A percentile compares a stretch with the other conserved stretches of the same genome.
Conservation (phyloP, 2,329 filamentous ascomycete species). For the Pseudocercospora cruenta region DNA sequence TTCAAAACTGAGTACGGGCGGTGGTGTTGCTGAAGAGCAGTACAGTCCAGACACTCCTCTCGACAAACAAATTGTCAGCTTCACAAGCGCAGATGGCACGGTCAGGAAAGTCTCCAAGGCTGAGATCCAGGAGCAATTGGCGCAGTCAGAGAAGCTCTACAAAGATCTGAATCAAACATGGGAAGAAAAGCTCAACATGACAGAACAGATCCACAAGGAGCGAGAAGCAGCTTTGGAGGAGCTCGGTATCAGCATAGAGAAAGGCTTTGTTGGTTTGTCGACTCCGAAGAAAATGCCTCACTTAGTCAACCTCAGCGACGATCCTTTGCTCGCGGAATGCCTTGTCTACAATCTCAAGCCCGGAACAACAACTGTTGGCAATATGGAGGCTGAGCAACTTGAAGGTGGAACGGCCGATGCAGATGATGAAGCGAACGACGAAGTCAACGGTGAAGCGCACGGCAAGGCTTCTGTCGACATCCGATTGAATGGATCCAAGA, state of each 20-base stretch:
- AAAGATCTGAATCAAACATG: conserved; percentile 97
- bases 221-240: conserved; percentile 93
- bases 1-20: conserved; percentile 70
- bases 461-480: conserved; percentile 72
- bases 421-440: conserved; percentile 63
- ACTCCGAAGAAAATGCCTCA: conserved; percentile 99
- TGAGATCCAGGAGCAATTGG: conserved; percentile 94
- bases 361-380: conserved; percentile 89
- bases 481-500: conserved; percentile 88
- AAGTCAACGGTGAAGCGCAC: conserved; percentile 61
- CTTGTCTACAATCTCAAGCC: conserved; percentile 98
- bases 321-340: conserved; percentile 88
- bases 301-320: conserved; percentile 86
- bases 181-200: conserved; percentile 95
- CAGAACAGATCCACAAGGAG: conserved; percentile 96
- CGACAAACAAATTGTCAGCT: conserved; percentile 95
- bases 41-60: conserved; percentile 91
- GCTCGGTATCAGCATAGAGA: conserved; percentile 97
- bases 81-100: conserved; percentile 80
- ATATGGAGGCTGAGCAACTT: conserved; percentile 73
- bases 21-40: conserved; percentile 66
- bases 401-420: neutral
- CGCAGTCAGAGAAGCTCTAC: conserved; percentile 94
- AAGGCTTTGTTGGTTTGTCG: conserved; percentile 91
- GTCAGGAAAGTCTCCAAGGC: conserved; percentile 97